Conservation (phyloP, 2,329 filamentous ascomycete species). For the Tolypocladium nubicola region DNA sequence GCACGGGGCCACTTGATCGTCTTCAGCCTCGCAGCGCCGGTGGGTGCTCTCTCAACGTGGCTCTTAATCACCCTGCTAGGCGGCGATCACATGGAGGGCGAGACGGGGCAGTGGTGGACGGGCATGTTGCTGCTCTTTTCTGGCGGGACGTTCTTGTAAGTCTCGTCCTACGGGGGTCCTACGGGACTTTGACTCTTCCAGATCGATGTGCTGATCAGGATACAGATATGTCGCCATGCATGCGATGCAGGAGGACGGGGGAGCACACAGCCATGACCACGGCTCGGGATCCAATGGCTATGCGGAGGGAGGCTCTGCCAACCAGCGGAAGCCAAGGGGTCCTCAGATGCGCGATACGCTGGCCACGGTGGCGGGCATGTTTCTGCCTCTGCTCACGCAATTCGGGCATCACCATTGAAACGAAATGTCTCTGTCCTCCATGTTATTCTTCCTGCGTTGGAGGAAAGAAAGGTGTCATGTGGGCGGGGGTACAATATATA, state of each 20-base stretch:
- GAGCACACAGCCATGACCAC: constrained; percentile 40
- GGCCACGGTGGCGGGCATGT: constrained; percentile 64
- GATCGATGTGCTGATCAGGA: neutral
- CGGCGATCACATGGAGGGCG: constrained; percentile 45
- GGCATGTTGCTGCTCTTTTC: constrained; percentile 92
- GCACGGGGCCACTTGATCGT: constrained; percentile 77
- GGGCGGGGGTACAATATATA: neutral
- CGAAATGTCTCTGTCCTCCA: neutral
- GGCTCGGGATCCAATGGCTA: constrained; percentile 41
- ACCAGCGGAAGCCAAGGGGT: constrained; percentile 41
- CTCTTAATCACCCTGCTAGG: constrained; percentile 65
- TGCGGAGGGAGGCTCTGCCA: constrained; percentile 30
- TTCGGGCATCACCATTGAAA: constrained; percentile 60
- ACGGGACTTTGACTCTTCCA: too few species aligned
- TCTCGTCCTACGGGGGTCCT: constrained; percentile 1
- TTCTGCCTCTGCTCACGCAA: constrained; percentile 67
- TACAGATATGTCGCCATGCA: constrained; percentile 93
- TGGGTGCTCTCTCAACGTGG: constrained; percentile 78
- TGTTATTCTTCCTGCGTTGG: neutral
- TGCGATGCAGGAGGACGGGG: constrained; percentile 75
- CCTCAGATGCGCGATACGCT: constrained; percentile 59
- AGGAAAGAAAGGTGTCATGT: neutral
- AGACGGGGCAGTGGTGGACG: constrained; percentile 72
- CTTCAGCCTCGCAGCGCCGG: constrained; percentile 83
- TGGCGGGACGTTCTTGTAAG: constrained; percentile 88